Evolutionary conservation across 352 stramenopile species (phyloP).

Genomic region (Globisporangium parvum): DNA sequence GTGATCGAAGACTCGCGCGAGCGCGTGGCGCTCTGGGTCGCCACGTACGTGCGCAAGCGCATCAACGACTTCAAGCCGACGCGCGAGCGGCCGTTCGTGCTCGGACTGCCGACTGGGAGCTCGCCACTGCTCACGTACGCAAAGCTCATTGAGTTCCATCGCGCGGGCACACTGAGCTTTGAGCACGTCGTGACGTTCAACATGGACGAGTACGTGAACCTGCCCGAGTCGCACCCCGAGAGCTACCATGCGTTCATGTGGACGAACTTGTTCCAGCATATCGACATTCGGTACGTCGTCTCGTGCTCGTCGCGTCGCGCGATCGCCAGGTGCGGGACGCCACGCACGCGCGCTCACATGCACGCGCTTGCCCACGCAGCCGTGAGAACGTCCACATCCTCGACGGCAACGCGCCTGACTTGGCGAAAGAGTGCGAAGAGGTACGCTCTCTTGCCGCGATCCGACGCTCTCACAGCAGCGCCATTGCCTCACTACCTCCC

Average conservation of each 20-base stretch:
- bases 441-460: conserved; percentile 8
- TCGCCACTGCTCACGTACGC: conserved; percentile 82
- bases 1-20: conserved; percentile 79
- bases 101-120: conserved; percentile 82
- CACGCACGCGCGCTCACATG: background rate
- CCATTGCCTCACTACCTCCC: background rate
- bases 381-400: conserved; percentile 87
- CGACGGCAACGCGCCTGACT: conserved; percentile 75
- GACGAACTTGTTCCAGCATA: conserved; percentile 85
- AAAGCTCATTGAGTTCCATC: conserved; percentile 72
- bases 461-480: no score
- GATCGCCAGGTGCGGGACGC: background rate
- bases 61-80: conserved; percentile 80
- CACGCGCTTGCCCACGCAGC: conserved; percentile 9
- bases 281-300: conserved; percentile 71
- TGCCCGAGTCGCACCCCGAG: conserved; percentile 75
- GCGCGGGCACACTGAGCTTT: conserved; percentile 47
- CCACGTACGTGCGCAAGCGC: conserved; percentile 71
- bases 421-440: conserved; percentile 67
- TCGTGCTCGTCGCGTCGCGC: background rate
- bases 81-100: conserved; percentile 67
- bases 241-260: conserved; percentile 91
- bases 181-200: conserved; percentile 89
- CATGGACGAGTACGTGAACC: conserved; percentile 88
- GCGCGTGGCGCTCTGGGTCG: conserved; percentile 69